These are phyloP conservation scores for Cercospora sojina DNA, from an alignment of 2,329 filamentous ascomycete species.

Conservation along the genomic window DNA sequence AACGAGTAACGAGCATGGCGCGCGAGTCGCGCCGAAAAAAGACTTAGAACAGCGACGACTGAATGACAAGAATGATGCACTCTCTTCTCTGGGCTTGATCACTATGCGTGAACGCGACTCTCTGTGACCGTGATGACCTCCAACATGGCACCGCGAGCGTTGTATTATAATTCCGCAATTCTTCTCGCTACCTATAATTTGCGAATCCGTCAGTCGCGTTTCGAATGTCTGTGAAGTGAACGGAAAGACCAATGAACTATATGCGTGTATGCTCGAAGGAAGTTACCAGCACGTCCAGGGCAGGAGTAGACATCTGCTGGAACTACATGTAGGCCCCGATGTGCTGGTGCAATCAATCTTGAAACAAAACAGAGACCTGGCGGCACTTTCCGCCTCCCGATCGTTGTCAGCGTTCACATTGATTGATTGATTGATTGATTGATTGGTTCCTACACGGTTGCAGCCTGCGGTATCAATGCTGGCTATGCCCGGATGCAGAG, in stretches of 20 bases:
- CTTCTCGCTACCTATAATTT: neutral
- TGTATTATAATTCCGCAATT: neutral
- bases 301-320: neutral
- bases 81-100: neutral
- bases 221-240: neutral
- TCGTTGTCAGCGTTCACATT: neutral
- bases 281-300: neutral
- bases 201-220: neutral
- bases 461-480: no score
- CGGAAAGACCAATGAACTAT: neutral
- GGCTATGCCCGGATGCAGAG: no score
- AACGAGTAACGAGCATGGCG: constrained; percentile 12
- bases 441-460: no score
- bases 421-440: no score
- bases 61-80: neutral
- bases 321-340: no score
- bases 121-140: neutral
- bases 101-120: neutral
- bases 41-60: neutral
- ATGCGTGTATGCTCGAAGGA: neutral
- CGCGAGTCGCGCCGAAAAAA: neutral
- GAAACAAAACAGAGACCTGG: neutral
- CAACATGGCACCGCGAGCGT: neutral
- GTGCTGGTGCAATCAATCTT: neutral
- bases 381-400: neutral